A percentile compares a stretch with the other conserved stretches of the same genome.
Conservation (phyloP, 768 basidiomycete genomes). For the Tremella yokohamensis region DNA sequence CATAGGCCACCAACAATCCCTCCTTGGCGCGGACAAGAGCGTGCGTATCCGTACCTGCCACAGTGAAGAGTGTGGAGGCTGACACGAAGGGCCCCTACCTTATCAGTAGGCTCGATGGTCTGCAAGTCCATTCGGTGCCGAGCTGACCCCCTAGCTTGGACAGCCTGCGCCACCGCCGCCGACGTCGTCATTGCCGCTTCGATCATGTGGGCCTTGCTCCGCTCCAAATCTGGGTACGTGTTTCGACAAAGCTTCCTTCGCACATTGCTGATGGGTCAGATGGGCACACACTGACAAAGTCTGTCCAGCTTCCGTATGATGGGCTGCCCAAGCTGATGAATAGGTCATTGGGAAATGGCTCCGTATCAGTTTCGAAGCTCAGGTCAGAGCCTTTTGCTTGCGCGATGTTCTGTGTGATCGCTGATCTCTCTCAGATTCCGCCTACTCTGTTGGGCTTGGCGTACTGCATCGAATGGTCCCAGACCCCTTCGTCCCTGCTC, state of each 20-base stretch:
- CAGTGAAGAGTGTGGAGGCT: too few species aligned
- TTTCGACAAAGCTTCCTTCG: background rate
- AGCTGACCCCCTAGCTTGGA: conserved; percentile 19
- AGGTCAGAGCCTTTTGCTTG: background rate
- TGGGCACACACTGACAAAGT: conserved; percentile 33
- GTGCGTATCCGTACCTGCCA: conserved; percentile 21
- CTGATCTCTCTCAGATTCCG: conserved; percentile 2
- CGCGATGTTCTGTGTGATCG: too few species aligned
- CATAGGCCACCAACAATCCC: conserved; percentile 18
- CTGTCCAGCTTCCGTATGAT: background rate
- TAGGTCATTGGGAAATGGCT: conserved; percentile 14
- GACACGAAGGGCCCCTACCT: too few species aligned
- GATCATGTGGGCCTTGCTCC: conserved; percentile 23
- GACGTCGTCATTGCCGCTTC: conserved; percentile 27
- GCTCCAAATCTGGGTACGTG: conserved; percentile 28
- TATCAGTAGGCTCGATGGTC: background rate
- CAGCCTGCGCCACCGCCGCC: conserved; percentile 18
- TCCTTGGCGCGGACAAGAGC: conserved; percentile 21
- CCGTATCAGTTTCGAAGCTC: conserved; percentile 25
- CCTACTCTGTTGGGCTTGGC: conserved; percentile 24
- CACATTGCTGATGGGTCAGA: conserved; percentile 10
- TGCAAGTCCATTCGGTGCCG: too few species aligned
- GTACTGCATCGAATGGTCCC: conserved; percentile 20
- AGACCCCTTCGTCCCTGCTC: conserved; percentile 27
- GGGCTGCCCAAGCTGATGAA: background rate